These are phyloP conservation scores for Uromyces viciae-fabae DNA, from an alignment of 1,284 basidiomycete species.

Conservation along the genomic window DNA sequence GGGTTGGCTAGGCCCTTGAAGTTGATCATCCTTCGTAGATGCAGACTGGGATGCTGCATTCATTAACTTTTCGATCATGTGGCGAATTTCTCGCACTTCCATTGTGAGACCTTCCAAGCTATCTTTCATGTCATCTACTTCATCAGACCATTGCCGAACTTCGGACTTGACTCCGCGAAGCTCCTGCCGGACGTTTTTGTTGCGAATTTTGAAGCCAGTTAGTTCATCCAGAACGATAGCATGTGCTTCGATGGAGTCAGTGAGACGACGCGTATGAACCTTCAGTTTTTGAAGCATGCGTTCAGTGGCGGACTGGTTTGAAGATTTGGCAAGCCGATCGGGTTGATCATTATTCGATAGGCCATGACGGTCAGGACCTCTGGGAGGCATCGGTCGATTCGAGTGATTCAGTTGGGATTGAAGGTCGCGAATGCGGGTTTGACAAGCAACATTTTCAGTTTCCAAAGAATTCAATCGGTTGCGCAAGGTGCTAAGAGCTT, in stretches of 20 bases:
- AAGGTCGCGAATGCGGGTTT: slow-evolving; percentile 24
- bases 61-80: slow-evolving; percentile 23
- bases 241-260: slow-evolving; percentile 31
- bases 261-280: slow-evolving; percentile 11
- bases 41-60: background rate
- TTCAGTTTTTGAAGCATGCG: slow-evolving; percentile 30
- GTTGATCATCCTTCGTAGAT: background rate
- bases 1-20: background rate
- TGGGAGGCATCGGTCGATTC: background rate
- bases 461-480: slow-evolving; percentile 21
- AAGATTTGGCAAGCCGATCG: background rate
- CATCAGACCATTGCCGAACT: slow-evolving; percentile 18
- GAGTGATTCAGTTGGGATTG: slow-evolving; percentile 14
- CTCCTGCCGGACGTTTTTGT: slow-evolving; percentile 19
- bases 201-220: slow-evolving; percentile 15
- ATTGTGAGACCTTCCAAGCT: slow-evolving; percentile 31
- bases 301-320: slow-evolving; percentile 6
- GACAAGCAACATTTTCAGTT: slow-evolving; percentile 30
- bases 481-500: slow-evolving; percentile 23
- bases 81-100: slow-evolving; percentile 35
- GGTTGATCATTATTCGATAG: background rate
- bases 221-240: slow-evolving; percentile 38
- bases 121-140: slow-evolving; percentile 29
- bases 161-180: slow-evolving; percentile 22
- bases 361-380: too few species aligned